Base-by-base conservation (phyloP, 2,329 filamentous ascomycete genomes). In the Camptophora hylomeconis region DNA sequence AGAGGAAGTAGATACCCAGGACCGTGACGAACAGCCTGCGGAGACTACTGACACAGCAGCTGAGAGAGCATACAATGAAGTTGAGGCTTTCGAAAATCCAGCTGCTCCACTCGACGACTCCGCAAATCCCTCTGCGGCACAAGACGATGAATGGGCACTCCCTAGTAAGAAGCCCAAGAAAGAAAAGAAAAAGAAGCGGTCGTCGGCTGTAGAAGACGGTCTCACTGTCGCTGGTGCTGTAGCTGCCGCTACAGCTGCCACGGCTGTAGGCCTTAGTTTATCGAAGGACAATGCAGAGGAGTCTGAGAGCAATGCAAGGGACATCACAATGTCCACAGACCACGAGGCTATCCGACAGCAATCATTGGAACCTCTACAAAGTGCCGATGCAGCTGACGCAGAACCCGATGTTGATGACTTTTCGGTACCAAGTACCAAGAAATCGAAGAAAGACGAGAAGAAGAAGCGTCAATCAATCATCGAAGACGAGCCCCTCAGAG, bases 111-210 rank as follows among this genome's bases (percentile, higher is more conserved):
- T 12, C 7, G 23, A 24, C 23, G 8, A 7, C n/a, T 8, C 7
- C 8, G 15, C 15, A 10, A 23, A 31, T 9, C 24, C 24, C 37
- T 24, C 10, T 11, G n/a, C 19, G n/a, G 28, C 24, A 17, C n/a
- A 32, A 21, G 30, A 42, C 29, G 45, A 50, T 28, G 30, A 37
- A 35, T 31, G 31, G 32, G 41, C 41, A 22, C 37, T 37, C 17
- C 29, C 35, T 5, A 42, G 38, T 16, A 49, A 49, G 33, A 56
- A 54, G 35, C 45, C 49, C 11, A 28, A 28, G 17, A 23, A 23
- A 13, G 14, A 23, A 23, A 27, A 30, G 16, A 20, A n/a, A 13
- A 26, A 15, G 17, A 9, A 7, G 21, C 21, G n/a, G 5, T n/a
- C 5, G 21, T 6, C 10, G 5, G n/a, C 10, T 23, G 21, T 13